These are phyloP conservation scores for Macrotyloma uniflorum DNA, from an alignment of 306 rosid species.

Conservation along the genomic window DNA sequence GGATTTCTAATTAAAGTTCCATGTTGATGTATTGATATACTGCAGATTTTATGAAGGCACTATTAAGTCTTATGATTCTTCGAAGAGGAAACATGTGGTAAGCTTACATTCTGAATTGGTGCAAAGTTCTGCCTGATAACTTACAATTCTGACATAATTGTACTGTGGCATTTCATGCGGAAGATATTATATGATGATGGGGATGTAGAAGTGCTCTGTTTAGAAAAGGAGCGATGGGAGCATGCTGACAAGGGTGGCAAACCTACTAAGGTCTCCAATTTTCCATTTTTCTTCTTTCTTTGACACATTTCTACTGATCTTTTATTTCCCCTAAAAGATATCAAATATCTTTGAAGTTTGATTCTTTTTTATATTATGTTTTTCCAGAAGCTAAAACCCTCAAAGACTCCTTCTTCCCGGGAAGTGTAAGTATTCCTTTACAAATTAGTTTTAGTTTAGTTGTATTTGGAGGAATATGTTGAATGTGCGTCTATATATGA, in stretches of 20 bases:
- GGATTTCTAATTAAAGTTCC: slow-evolving; percentile 30
- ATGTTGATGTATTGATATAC: slow-evolving; percentile 36
- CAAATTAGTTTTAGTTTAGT: slow-evolving; percentile 29
- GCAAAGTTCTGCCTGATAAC: slow-evolving; percentile 15
- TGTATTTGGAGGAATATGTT: slow-evolving; percentile 17
- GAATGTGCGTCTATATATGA: slow-evolving; percentile 13
- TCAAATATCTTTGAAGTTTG: slow-evolving; percentile 39
- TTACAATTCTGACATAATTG: slow-evolving; percentile 33
- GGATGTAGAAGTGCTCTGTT: slow-evolving; percentile 46
- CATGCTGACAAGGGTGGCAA: slow-evolving; percentile 29
- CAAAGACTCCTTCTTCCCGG: slow-evolving; percentile 51
- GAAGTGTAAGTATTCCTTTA: slow-evolving; percentile 62
- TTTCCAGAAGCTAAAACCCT: slow-evolving; percentile 70
- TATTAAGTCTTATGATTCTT: slow-evolving; percentile 74
- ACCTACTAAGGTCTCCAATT: slow-evolving; percentile 50
- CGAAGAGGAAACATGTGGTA: slow-evolving; percentile 90
- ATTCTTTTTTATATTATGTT: slow-evolving; percentile 38
- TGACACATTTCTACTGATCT: slow-evolving; percentile 29
- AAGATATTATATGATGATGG: slow-evolving; percentile 71
- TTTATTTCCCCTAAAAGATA: slow-evolving; percentile 33
- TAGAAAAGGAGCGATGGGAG: slow-evolving; percentile 63
- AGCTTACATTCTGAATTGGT: slow-evolving; percentile 42
- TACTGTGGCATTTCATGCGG: slow-evolving; percentile 37
- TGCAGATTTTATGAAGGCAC: slow-evolving; percentile 90
- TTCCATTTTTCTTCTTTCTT: slow-evolving; percentile 34